These are phyloP conservation scores for Alternaria sp. DNA, from an alignment of 2,329 filamentous ascomycete species.

Conservation along the genomic window DNA sequence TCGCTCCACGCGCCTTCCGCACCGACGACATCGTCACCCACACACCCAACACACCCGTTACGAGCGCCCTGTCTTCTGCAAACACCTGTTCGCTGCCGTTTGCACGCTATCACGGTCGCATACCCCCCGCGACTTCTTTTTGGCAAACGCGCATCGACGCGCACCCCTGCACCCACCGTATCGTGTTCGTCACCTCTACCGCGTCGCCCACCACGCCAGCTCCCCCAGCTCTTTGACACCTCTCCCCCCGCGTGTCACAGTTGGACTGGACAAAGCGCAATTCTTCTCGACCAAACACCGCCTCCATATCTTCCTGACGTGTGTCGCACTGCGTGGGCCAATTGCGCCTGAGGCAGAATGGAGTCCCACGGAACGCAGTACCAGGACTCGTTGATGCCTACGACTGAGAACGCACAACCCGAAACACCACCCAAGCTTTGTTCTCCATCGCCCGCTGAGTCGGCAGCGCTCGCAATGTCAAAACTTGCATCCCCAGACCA, in stretches of 20 bases:
- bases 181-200: conserved; percentile 14
- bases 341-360: conserved; percentile 36
- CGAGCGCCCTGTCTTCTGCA: conserved; percentile 3
- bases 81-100: background rate
- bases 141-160: conserved; percentile 26
- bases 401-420: conserved; percentile 38
- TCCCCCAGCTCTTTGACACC: conserved; percentile 1
- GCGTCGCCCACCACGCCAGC: conserved; percentile 7
- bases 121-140: conserved; percentile 19
- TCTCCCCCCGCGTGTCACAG: conserved; percentile 4
- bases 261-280: conserved; percentile 13
- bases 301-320: conserved; percentile 30
- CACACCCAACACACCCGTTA: conserved; percentile 6
- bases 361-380: conserved; percentile 35
- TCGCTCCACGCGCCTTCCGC: conserved; percentile 12
- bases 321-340: conserved; percentile 31
- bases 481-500: conserved; percentile 33
- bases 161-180: conserved; percentile 22
- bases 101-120: conserved; percentile 11
- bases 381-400: conserved; percentile 41
- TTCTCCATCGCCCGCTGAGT: conserved; percentile 29
- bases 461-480: conserved; percentile 22
- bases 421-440: conserved; percentile 34
- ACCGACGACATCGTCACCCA: conserved; percentile 9
- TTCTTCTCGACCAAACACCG: background rate